A percentile compares a stretch with the other conserved stretches of the same genome.
phyloP scores from a whole-genome alignment of 805 yeast species.

The Blastobotrys peoriensis region DNA sequence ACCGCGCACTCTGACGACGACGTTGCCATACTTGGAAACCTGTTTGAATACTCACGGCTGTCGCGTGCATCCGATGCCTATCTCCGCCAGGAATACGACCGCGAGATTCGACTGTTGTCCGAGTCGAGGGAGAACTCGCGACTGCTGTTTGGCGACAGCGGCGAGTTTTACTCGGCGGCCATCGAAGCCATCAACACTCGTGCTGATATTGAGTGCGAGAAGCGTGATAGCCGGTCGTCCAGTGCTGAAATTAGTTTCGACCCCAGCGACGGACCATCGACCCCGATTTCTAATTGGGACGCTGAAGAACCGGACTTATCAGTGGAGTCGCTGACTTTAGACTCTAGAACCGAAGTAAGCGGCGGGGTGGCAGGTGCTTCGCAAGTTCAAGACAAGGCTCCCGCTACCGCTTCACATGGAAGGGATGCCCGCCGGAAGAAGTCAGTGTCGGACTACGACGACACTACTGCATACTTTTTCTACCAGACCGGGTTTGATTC shows the following conservation, averaged over 20 bases:
- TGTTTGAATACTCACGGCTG: slow-evolving; percentile 52
- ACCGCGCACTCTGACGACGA: background rate
- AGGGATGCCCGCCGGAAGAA: too few species aligned
- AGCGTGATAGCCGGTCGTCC: background rate
- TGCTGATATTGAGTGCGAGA: slow-evolving; percentile 26
- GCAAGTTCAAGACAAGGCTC: background rate
- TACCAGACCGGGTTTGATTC: slow-evolving; percentile 75
- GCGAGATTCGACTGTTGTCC: slow-evolving; percentile 52
- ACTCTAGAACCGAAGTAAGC: background rate
- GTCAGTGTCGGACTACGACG: slow-evolving; percentile 24
- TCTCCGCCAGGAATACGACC: slow-evolving; percentile 46
- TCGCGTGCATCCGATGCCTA: slow-evolving; percentile 59
- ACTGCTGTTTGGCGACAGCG: slow-evolving; percentile 54
- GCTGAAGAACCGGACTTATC: background rate
- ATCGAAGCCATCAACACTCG: slow-evolving; percentile 45
- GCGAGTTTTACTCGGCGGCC: slow-evolving; percentile 50
- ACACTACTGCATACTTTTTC: slow-evolving; percentile 52
- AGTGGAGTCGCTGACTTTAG: slow-evolving; percentile 2
- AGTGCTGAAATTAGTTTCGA: background rate
- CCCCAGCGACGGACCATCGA: background rate
- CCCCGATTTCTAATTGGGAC: background rate
- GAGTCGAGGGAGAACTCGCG: slow-evolving; percentile 50
- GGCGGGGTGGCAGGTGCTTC: background rate
- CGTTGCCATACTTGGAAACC: background rate
- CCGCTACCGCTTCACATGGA: background rate